These are phyloP conservation scores for Exophiala dermatitidis DNA, from an alignment of 2,329 filamentous ascomycete species.

Conservation along the genomic window DNA sequence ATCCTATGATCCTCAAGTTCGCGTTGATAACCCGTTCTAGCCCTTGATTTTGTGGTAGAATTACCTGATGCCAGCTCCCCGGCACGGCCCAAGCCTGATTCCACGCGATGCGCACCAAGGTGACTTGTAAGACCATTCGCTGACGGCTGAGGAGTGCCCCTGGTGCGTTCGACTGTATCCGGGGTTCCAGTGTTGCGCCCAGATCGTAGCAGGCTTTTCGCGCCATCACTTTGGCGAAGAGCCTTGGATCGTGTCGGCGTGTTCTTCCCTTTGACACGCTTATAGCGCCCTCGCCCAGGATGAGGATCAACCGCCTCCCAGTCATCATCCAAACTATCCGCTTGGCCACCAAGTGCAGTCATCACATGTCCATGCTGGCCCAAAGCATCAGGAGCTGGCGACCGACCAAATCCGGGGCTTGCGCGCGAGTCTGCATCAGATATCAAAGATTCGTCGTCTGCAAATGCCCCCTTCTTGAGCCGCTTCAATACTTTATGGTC, in stretches of 20 bases:
- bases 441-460: slow-evolving; percentile 22
- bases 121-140: slow-evolving; percentile 37
- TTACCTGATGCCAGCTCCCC: slow-evolving; percentile 29
- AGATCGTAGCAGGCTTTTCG: slow-evolving; percentile 40
- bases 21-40: slow-evolving; percentile 45
- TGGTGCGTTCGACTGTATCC: slow-evolving; percentile 18
- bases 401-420: slow-evolving; percentile 23
- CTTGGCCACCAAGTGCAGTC: slow-evolving; percentile 22
- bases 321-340: slow-evolving; percentile 34
- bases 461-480: slow-evolving; percentile 36
- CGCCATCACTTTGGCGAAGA: slow-evolving; percentile 24
- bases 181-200: slow-evolving; percentile 35
- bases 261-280: slow-evolving; percentile 31
- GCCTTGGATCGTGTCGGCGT: slow-evolving; percentile 28
- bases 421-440: slow-evolving; percentile 26
- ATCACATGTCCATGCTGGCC: slow-evolving; percentile 18
- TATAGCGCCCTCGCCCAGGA: slow-evolving; percentile 34
- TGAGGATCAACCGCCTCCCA: slow-evolving; percentile 33
- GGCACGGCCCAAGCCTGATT: slow-evolving; percentile 27
- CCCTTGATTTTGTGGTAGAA: slow-evolving; percentile 38
- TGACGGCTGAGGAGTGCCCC: slow-evolving; percentile 29
- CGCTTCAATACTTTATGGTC: slow-evolving; percentile 39
- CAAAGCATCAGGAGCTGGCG: slow-evolving; percentile 18
- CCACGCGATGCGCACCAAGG: slow-evolving; percentile 26
- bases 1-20: slow-evolving; percentile 45